These are phyloP conservation scores for Claviceps cyperi DNA, from an alignment of 2,329 filamentous ascomycete genomes.

Conservation along the genomic window DNA sequence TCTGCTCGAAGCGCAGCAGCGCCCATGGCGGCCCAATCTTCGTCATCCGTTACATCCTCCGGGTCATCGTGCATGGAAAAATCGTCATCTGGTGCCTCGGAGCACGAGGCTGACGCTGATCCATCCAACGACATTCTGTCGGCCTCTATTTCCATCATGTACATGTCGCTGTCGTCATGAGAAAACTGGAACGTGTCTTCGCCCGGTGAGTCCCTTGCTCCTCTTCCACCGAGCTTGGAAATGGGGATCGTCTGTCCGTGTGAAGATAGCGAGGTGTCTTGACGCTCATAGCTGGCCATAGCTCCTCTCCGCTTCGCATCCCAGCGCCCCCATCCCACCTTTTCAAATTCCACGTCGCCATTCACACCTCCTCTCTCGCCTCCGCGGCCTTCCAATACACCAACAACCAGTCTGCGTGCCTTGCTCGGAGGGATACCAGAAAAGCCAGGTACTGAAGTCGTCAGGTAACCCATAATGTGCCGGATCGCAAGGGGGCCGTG, in stretches of 20 bases:
- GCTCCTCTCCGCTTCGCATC: constrained; percentile 66
- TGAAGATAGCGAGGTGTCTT: constrained; percentile 24
- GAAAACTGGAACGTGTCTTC: constrained; percentile 64
- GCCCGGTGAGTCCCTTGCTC: constrained; percentile 43
- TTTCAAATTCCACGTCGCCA: constrained; percentile 73
- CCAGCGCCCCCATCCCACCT: constrained; percentile 96
- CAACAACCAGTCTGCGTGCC: constrained; percentile 82
- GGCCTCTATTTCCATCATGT: constrained; percentile 67
- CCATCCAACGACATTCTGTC: constrained; percentile 87
- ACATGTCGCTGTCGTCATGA: constrained; percentile 50
- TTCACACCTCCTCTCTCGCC: constrained; percentile 46
- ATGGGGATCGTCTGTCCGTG: constrained; percentile 44
- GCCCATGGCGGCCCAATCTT: constrained; percentile 87
- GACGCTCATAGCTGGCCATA: constrained; percentile 36
- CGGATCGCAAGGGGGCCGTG: constrained; percentile 88
- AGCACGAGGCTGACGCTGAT: constrained; percentile 58
- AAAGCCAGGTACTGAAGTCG: constrained; percentile 84
- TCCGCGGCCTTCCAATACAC: constrained; percentile 69
- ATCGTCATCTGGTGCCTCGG: constrained; percentile 55
- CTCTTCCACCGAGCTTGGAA: constrained; percentile 27
- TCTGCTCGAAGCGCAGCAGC: constrained; percentile 65
- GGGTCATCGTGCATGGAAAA: constrained; percentile 58
- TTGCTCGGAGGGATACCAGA: constrained; percentile 78
- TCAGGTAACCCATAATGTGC: constrained; percentile 89
- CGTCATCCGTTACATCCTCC: constrained; percentile 81